Evolutionary conservation across 768 basidiomycete genomes (phyloP).

Genomic region (Lactifluus subvellereus): DNA sequence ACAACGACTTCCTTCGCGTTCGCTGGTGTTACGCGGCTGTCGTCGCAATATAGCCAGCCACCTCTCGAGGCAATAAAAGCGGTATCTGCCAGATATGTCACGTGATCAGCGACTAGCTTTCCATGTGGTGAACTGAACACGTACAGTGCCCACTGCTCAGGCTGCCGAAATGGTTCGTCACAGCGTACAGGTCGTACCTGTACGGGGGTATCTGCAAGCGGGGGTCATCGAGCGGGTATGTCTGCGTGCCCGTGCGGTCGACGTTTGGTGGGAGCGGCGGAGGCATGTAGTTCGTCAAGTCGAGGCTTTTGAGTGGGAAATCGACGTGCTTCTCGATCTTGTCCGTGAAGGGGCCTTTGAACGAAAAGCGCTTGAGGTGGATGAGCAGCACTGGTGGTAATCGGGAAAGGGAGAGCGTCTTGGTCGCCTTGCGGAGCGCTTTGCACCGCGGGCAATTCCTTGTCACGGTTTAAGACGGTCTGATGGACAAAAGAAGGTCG

Average conservation of each 20-base stretch:
- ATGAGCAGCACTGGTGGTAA: slow-evolving; percentile 90
- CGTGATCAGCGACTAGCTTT: background rate
- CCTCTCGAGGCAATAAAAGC: slow-evolving; percentile 83
- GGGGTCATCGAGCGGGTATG: slow-evolving; percentile 52
- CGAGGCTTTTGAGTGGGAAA: slow-evolving; percentile 62
- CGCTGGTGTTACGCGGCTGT: slow-evolving; percentile 73
- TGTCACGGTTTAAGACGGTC: slow-evolving; percentile 1
- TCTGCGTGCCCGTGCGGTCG: slow-evolving; percentile 39
- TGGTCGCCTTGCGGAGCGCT: slow-evolving; percentile 75
- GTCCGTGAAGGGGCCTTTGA: slow-evolving; percentile 88
- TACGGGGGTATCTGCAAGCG: slow-evolving; percentile 82
- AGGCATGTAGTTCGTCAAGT: slow-evolving; percentile 81
- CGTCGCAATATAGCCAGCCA: slow-evolving; percentile 92
- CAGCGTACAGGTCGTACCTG: slow-evolving; percentile 88
- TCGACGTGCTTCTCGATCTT: slow-evolving; percentile 95
- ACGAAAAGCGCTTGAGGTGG: slow-evolving; percentile 88
- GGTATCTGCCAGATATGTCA: slow-evolving; percentile 57
- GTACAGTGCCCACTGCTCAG: slow-evolving; percentile 93
- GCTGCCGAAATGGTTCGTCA: slow-evolving; percentile 95
- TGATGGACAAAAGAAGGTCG: background rate
- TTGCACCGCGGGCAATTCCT: slow-evolving; percentile 98
- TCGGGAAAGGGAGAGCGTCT: slow-evolving; percentile 84
- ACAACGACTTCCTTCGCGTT: slow-evolving; percentile 82
- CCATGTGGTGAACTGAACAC: slow-evolving; percentile 30
- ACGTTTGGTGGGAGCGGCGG: slow-evolving; percentile 63